These are phyloP conservation scores for Trichosporon faecale DNA, from an alignment of 1,284 basidiomycete genomes.

Conservation along the genomic window DNA sequence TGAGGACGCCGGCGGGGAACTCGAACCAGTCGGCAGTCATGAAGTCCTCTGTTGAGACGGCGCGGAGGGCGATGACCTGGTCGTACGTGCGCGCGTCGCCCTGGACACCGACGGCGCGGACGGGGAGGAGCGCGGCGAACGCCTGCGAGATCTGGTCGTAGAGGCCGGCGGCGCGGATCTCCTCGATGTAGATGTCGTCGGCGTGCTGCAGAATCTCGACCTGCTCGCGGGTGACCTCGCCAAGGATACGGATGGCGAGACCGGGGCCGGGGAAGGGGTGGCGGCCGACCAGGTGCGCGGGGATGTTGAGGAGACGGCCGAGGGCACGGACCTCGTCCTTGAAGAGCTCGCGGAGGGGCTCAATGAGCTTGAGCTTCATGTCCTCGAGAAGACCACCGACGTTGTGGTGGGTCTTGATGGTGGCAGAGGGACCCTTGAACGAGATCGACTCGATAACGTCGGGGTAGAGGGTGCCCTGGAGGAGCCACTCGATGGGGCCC, in stretches of 20 bases:
- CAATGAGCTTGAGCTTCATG: slow-evolving; percentile 99
- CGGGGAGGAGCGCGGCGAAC: slow-evolving; percentile 94
- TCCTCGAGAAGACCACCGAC: slow-evolving; percentile 94
- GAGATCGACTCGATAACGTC: slow-evolving; percentile 99
- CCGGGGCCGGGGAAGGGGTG: slow-evolving; percentile 99
- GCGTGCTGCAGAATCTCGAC: slow-evolving; percentile 92
- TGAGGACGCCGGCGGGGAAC: slow-evolving; percentile 88
- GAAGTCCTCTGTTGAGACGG: slow-evolving; percentile 90
- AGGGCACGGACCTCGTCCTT: slow-evolving; percentile 97
- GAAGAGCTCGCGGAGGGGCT: slow-evolving; percentile 95
- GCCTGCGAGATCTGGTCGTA: slow-evolving; percentile 97
- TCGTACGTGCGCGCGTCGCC: slow-evolving; percentile 97
- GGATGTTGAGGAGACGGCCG: slow-evolving; percentile 86
- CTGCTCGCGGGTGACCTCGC: slow-evolving; percentile 88
- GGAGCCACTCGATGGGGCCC: slow-evolving; percentile 91
- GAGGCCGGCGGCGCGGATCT: slow-evolving; percentile 86
- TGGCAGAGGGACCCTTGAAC: slow-evolving; percentile 98
- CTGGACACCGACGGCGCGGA: slow-evolving; percentile 96
- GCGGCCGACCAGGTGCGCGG: slow-evolving; percentile 86
- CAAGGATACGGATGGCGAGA: slow-evolving; percentile 97
- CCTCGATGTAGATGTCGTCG: slow-evolving; percentile 95
- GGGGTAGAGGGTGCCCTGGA: slow-evolving; percentile 98
- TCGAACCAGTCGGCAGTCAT: slow-evolving; percentile 98
- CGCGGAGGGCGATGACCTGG: slow-evolving; percentile 82
- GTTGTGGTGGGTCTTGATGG: slow-evolving; percentile 99